Evolutionary conservation across 1,284 basidiomycete genomes (phyloP), one percentile per base, ranked within the genome.

Genomic region (Cystobasidiaceae sp.): DNA sequence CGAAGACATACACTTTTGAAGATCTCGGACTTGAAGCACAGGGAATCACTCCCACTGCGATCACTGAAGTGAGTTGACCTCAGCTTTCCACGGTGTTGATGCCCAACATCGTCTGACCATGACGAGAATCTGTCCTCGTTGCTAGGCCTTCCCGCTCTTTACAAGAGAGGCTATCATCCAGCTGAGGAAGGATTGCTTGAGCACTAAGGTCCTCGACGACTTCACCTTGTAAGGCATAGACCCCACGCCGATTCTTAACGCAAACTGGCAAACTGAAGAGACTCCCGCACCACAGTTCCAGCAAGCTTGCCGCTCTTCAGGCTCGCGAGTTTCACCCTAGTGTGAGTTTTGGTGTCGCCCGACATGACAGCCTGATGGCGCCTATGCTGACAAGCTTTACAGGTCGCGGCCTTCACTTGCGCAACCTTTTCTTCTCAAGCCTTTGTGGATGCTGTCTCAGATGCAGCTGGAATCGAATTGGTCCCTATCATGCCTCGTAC

Each of bases 381-480:
- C 13, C 3, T 25, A 23, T 25, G 34, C 21, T 45, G 13, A 32
- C n/a, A 15, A 33, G 68, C 4, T 46, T 55, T n/a, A n/a, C n/a
- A 17, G 4, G 45, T 61, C 32, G 52, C 59, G 4, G 67, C 68
- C 1, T 69, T 70, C 11, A 51, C 61, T 4, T 51, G 62, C 25
- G 67, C 63, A 1, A 54, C 66, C 4, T 74, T 73, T 71, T 67
- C 56, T 4, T 64, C 69, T 19, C 72, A 71, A 1, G 70, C 70
- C 19, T 68, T 70, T 15, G 51, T 74, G 4, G 41, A 39, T 2
- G 68, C 69, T 1, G 61, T 70, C 30, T 66, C 66, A 34, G 67
- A 74, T 19, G 73, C 73, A 0, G 73, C 73, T 1, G 71, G 73
- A 8, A 68, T 72, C 25, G 73, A 74, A 2, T 67, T 74, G 1